Percentiles rank a stretch among this genome's conserved stretches.
phyloP scores from a whole-genome alignment of 345 rosid species.

The Eucalyptus dawsonii region DNA sequence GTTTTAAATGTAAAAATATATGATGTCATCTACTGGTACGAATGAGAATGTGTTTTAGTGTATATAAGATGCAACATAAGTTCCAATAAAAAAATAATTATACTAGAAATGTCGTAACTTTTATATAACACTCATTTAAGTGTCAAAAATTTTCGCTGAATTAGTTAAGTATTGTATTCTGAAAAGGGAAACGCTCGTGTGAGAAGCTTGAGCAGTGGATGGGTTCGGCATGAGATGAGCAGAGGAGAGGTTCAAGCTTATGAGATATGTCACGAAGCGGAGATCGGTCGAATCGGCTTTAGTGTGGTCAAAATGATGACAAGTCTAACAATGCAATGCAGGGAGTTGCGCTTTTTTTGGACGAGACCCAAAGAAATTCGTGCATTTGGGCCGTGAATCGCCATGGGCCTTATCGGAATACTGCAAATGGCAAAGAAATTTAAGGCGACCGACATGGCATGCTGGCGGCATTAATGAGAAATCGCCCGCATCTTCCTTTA shows the following conservation, averaged over 20 bases:
- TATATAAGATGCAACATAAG: too few species aligned
- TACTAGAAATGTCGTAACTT: too few species aligned
- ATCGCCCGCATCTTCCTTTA: too few species aligned
- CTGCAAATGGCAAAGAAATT: not conserved
- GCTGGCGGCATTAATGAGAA: not conserved
- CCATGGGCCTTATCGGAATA: not conserved
- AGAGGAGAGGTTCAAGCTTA: not conserved
- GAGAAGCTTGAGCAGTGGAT: not conserved
- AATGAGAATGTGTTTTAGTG: too few species aligned
- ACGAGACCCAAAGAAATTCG: not conserved
- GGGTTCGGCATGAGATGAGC: too few species aligned
- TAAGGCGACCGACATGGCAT: not conserved
- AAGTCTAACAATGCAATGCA: not conserved
- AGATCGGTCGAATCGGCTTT: not conserved
- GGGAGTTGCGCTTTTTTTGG: not conserved
- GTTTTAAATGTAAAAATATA: too few species aligned
- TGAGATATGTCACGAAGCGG: not conserved
- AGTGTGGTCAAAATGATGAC: not conserved
- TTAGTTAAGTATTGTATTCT: too few species aligned
- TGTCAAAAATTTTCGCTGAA: accelerated
- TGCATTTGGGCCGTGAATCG: not conserved
- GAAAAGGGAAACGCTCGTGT: not conserved
- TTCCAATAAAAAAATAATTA: too few species aligned
- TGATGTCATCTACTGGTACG: too few species aligned
- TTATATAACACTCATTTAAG: accelerated